A percentile compares a stretch with the other conserved stretches of the same genome.
These are phyloP conservation scores for Clarireedia homoeocarpa DNA, from an alignment of 2,329 filamentous ascomycete genomes.

Conservation along the genomic window DNA sequence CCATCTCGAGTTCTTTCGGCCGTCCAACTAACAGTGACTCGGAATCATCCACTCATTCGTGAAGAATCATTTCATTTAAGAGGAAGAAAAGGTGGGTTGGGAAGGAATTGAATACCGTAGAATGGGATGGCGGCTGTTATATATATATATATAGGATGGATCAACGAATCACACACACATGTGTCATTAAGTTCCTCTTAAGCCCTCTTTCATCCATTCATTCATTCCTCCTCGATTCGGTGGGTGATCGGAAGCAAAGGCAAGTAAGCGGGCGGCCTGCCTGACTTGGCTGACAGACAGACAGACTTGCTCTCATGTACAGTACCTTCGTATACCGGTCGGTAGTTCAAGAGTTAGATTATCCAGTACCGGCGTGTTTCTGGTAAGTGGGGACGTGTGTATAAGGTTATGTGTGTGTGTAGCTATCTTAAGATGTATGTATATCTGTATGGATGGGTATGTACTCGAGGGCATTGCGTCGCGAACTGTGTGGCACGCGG, in stretches of 20 bases:
- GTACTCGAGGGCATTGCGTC: no score
- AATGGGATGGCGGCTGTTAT: no score
- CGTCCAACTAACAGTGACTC: not conserved
- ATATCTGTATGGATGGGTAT: not conserved
- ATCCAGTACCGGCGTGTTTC: no score
- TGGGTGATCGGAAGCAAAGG: not conserved
- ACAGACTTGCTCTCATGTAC: not conserved
- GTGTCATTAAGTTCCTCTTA: conserved; percentile 1
- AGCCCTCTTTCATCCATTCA: no score
- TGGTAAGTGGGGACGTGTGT: no score
- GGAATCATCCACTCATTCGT: not conserved
- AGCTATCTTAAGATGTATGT: not conserved
- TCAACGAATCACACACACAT: not conserved
- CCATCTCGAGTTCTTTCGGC: conserved; percentile 7
- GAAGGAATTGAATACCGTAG: no score
- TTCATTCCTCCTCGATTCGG: no score
- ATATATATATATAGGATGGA: no score
- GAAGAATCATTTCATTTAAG: conserved; percentile 2
- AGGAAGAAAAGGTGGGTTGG: not conserved
- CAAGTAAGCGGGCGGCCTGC: not conserved
- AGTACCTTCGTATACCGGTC: not conserved
- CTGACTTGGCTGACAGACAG: no score
- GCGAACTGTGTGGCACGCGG: no score
- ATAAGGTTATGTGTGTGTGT: no score
- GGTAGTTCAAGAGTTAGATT: no score